Conservation (phyloP, 257 asterid species). For the Parsonsia alboflavescens region DNA sequence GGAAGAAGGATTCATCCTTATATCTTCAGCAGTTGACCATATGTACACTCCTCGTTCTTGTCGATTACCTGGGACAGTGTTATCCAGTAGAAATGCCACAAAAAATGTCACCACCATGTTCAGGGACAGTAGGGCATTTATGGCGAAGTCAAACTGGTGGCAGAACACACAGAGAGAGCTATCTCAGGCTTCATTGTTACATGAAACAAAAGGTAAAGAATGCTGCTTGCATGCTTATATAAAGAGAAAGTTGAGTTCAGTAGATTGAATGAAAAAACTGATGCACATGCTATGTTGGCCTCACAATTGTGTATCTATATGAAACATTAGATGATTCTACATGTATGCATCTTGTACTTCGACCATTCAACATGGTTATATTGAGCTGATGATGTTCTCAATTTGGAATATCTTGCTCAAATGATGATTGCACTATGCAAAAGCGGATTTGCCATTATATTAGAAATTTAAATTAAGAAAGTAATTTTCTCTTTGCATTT, state of each 20-base stretch:
- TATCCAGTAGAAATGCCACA: slow-evolving; percentile 71
- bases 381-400: not conserved
- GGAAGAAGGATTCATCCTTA: slow-evolving; percentile 49
- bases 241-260: not conserved
- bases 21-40: slow-evolving; percentile 73
- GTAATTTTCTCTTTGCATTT: not conserved
- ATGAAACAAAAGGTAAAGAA: not conserved
- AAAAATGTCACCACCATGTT: slow-evolving; percentile 78
- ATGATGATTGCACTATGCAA: not conserved
- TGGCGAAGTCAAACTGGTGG: slow-evolving; percentile 69
- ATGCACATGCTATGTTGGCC: not conserved
- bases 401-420: not conserved
- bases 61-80: slow-evolving; percentile 82
- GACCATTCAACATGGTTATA: not conserved
- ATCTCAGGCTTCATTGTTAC: slow-evolving; percentile 11
- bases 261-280: not conserved
- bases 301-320: not conserved
- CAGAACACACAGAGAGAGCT: slow-evolving; percentile 11
- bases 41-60: slow-evolving; percentile 83
- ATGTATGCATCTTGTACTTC: not conserved
- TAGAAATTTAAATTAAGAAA: not conserved
- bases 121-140: slow-evolving; percentile 73
- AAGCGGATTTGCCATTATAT: not conserved
- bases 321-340: not conserved
- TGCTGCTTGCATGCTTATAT: not conserved